phyloP scores from a whole-genome alignment of 306 rosid genomes.

The Ochetophila trinervis region DNA sequence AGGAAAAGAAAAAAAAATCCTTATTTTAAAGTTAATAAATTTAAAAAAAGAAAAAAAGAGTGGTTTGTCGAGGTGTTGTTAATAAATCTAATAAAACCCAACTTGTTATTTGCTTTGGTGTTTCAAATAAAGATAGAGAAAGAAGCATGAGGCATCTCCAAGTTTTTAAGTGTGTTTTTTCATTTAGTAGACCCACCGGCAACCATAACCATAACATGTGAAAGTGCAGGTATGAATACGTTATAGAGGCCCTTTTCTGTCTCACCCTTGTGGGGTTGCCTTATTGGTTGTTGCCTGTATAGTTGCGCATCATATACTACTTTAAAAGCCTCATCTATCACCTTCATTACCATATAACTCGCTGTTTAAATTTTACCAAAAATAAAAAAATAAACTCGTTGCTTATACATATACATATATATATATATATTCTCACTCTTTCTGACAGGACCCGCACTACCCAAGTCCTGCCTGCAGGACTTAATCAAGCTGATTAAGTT shows the following conservation, averaged over 20 bases:
- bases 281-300: neutral
- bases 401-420: no score
- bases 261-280: neutral
- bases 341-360: neutral
- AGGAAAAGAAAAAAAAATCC: no score
- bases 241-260: neutral
- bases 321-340: neutral
- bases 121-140: neutral
- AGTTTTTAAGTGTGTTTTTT: neutral
- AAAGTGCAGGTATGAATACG: neutral
- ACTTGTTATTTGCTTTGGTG: neutral
- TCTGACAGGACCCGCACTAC: no score
- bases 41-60: no score
- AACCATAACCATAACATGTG: conserved; percentile 9
- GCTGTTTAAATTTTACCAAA: no score
- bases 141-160: neutral
- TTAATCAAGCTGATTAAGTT: no score
- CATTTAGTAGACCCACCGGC: conserved; percentile 2
- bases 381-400: no score
- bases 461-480: no score
- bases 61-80: neutral
- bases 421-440: neutral
- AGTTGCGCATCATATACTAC: no score
- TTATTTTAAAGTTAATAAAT: no score
- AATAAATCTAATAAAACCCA: neutral